These are phyloP conservation scores for Populus trichocarpa DNA, from an alignment of 441 rosid species.

Conservation along the genomic window DNA sequence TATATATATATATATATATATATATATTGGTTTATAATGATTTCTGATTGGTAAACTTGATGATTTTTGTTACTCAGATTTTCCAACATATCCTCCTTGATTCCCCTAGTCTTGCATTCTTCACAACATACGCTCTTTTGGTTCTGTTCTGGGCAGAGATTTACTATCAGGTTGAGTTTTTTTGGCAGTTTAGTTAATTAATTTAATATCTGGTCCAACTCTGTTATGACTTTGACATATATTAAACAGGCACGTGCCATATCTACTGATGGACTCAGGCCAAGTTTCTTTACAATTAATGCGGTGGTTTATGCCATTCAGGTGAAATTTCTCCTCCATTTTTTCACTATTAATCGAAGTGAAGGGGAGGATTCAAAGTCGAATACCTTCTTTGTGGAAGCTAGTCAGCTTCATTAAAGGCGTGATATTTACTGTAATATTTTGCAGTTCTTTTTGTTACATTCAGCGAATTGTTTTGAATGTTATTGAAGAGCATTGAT, in stretches of 20 bases:
- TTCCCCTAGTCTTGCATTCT: conserved; percentile 86
- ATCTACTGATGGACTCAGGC: conserved; percentile 84
- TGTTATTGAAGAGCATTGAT: background rate
- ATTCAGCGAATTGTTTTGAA: background rate
- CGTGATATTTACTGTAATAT: background rate
- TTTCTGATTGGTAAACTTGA: background rate
- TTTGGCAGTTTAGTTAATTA: background rate
- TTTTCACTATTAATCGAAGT: conserved; percentile 13
- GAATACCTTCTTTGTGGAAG: conserved; percentile 19
- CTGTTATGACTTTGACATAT: conserved; percentile 13
- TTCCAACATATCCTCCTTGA: conserved; percentile 78
- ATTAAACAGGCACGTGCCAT: conserved; percentile 75
- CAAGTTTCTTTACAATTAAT: conserved; percentile 74
- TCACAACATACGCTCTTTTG: conserved; percentile 82
- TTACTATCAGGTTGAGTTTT: conserved; percentile 68
- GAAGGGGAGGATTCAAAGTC: conserved; percentile 14
- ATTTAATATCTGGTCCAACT: background rate
- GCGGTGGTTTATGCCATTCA: conserved; percentile 70
- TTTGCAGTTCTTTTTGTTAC: background rate
- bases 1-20: too few relatives aligned
- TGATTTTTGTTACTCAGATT: conserved; percentile 37
- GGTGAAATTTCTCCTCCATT: conserved; percentile 43
- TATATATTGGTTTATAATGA: conserved; percentile 6
- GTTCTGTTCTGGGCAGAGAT: conserved; percentile 98
- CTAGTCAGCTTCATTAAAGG: conserved; percentile 8